phyloP scores from a whole-genome alignment of 257 asterid genomes.

The Verbena officinalis region DNA sequence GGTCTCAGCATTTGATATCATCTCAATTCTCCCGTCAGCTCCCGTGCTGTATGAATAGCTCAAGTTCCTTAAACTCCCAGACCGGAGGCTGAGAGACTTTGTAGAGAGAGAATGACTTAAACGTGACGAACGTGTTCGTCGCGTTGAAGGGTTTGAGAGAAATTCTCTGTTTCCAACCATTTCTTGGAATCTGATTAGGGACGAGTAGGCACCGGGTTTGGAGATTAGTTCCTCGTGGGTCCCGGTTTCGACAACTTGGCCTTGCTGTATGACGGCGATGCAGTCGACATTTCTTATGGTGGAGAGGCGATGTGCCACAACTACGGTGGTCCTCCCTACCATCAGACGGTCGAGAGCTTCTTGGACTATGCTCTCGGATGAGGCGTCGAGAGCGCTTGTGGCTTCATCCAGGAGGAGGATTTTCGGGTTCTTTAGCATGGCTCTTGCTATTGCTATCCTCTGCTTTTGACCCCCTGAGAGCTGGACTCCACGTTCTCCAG shows the following conservation, averaged over 20 bases:
- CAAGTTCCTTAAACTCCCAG: slow-evolving; percentile 87
- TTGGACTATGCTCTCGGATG: slow-evolving; percentile 92
- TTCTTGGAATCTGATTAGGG: slow-evolving; percentile 86
- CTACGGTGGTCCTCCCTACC: slow-evolving; percentile 92
- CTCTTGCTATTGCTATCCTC: slow-evolving; percentile 93
- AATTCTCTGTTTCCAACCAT: slow-evolving; percentile 79
- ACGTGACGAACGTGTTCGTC: slow-evolving; percentile 82
- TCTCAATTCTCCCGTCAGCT: slow-evolving; percentile 95
- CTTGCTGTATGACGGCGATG: slow-evolving; percentile 93
- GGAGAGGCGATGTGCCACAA: slow-evolving; percentile 94
- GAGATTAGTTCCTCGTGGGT: slow-evolving; percentile 87
- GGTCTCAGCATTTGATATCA: slow-evolving; percentile 93
- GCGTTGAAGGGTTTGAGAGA: slow-evolving; percentile 84
- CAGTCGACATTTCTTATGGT: slow-evolving; percentile 88
- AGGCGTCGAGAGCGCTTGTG: slow-evolving; percentile 91
- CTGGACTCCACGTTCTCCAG: slow-evolving; percentile 97
- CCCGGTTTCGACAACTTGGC: slow-evolving; percentile 93
- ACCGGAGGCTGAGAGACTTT: slow-evolving; percentile 93
- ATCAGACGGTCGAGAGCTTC: slow-evolving; percentile 92
- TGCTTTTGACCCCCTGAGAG: slow-evolving; percentile 98
- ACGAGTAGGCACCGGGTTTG: slow-evolving; percentile 87
- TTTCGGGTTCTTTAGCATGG: slow-evolving; percentile 88
- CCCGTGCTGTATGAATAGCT: slow-evolving; percentile 96
- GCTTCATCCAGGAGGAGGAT: slow-evolving; percentile 94
- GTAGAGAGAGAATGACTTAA: slow-evolving; percentile 90